phyloP scores from a whole-genome alignment of 2,329 filamentous ascomycete genomes.

The Talaromyces verruculosus region DNA sequence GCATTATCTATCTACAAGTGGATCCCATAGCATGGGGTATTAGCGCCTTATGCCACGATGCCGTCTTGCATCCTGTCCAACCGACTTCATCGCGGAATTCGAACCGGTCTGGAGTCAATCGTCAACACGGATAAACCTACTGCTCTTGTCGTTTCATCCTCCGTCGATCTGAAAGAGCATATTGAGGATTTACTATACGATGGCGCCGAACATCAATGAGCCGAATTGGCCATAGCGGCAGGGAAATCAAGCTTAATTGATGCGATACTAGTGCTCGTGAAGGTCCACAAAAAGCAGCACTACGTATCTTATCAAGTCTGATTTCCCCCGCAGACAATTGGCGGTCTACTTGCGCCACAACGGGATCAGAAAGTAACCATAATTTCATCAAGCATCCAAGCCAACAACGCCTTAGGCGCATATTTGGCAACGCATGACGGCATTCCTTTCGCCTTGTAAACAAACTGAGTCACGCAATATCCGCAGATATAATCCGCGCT shows the following conservation, averaged over 20 bases:
- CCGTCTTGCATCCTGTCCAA: neutral
- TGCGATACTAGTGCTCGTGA: neutral
- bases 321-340: neutral
- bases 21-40: neutral
- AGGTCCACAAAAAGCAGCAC: neutral
- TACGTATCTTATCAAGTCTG: neutral
- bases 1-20: constrained; percentile 4
- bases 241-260: constrained; percentile 6
- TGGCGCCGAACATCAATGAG: neutral
- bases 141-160: too few species aligned
- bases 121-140: neutral
- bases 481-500: neutral
- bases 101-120: neutral
- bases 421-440: neutral
- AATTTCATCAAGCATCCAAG: neutral
- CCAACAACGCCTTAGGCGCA: neutral
- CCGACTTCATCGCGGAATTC: neutral
- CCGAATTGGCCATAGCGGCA: neutral
- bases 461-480: neutral
- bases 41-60: neutral
- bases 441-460: neutral
- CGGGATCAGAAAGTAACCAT: neutral
- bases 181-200: too few species aligned
- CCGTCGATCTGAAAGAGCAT: neutral
- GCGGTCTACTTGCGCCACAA: neutral